Evolutionary conservation across 305 asterid genomes (phyloP).

Genomic region (Stenogyne calaminthoides): DNA sequence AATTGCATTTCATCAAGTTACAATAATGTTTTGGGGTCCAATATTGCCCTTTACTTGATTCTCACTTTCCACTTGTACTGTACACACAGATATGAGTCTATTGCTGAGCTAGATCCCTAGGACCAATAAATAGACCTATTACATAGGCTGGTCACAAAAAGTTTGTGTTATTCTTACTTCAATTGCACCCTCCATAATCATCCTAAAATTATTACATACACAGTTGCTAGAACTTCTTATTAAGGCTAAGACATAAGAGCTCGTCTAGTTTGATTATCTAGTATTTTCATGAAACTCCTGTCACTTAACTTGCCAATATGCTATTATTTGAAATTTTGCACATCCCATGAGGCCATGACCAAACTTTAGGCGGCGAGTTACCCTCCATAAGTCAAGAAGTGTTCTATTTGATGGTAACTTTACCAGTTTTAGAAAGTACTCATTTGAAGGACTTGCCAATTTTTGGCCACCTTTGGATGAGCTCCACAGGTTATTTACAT

Average conservation of each 20-base stretch:
- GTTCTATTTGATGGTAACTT: slow-evolving; percentile 1
- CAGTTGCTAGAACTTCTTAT: too few species aligned
- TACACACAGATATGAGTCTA: neutral
- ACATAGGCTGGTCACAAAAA: neutral
- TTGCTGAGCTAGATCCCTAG: neutral
- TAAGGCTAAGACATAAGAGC: neutral
- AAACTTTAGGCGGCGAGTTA: slow-evolving; percentile 5
- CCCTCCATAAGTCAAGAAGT: neutral
- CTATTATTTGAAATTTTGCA: neutral
- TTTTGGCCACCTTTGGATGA: slow-evolving; percentile 2
- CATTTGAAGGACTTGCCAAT: neutral
- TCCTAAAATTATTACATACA: neutral
- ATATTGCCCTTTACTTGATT: neutral
- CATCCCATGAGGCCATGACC: neutral
- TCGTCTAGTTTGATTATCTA: slow-evolving; percentile 7
- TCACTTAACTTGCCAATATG: neutral
- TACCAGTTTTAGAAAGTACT: slow-evolving; percentile 18
- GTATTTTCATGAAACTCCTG: neutral
- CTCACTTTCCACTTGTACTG: neutral
- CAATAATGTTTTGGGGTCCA: slow-evolving; percentile 5
- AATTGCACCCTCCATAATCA: neutral
- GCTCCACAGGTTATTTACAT: slow-evolving; percentile 7
- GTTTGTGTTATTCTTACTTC: neutral
- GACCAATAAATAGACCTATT: neutral
- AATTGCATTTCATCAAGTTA: neutral